phyloP scores from a whole-genome alignment of 257 asterid species.

The Haberlea rhodopensis region DNA sequence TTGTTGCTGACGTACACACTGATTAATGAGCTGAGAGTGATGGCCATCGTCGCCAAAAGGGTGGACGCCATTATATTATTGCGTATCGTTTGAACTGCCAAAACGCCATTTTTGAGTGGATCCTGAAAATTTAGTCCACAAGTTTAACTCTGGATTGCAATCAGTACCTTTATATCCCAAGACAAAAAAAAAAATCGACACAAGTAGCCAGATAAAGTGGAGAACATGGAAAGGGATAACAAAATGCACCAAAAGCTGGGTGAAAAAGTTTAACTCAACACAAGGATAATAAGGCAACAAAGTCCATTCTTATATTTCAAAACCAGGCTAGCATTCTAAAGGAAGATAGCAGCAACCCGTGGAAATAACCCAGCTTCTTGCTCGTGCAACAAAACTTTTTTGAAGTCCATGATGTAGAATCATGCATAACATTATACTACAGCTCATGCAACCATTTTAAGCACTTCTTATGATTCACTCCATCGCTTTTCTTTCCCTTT shows the following conservation, averaged over 20 bases:
- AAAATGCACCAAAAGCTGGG: background rate
- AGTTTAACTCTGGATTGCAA: conserved; percentile 12
- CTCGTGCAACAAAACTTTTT: no score
- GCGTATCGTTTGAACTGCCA: conserved; percentile 82
- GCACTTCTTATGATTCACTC: no score
- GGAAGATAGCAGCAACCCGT: no score
- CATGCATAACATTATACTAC: no score
- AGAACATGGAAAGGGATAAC: background rate
- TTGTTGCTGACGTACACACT: conserved; percentile 69
- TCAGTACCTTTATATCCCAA: background rate
- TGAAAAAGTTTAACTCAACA: background rate
- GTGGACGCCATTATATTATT: conserved; percentile 97
- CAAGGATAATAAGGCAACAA: no score
- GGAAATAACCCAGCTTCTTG: no score
- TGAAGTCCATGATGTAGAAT: no score
- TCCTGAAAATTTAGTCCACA: conserved; percentile 45
- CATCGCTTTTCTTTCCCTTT: no score
- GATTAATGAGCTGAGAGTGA: conserved; percentile 84
- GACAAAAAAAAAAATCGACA: background rate
- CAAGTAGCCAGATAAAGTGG: background rate
- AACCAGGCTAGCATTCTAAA: no score
- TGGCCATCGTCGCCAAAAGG: conserved; percentile 76
- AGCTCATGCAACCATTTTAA: no score
- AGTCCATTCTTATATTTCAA: no score
- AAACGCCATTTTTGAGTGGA: conserved; percentile 71